Base-by-base conservation (phyloP, 371 early-diverging fungal genomes). In the Mucor circinelloides region DNA sequence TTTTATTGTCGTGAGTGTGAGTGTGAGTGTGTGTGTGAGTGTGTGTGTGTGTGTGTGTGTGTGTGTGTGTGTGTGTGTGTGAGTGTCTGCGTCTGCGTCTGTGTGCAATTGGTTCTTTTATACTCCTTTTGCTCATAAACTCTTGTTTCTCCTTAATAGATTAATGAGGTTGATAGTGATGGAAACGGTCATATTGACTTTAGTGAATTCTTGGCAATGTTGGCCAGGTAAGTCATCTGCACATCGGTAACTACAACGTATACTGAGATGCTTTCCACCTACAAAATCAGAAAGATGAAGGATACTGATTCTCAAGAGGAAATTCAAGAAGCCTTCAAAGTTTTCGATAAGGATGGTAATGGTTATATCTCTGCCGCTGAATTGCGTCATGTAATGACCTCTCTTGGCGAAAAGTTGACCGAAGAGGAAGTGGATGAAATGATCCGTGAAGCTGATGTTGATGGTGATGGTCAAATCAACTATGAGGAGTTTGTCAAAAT, bases 151-250 rank as follows among this genome's bases (percentile, higher is more conserved):
- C 42, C 42, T 42, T 42, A 42, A 30, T 30, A 71, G 73, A 90
- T 98, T 73, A 91, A 91, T 75, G 94, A 95, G 75, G 91, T 94
- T 34, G 97, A 97, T 81, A 88, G 91, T 60, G 93, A 95, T 81
- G 93, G 94, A 67, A 92, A 94, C 77, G 95, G 95, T 60, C 91
- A 83, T 54, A 91, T 97, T 69, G 97, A 96, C 76, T 95, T 95
- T 75, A 81, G 87, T 55, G 96, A 97, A 75, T 96, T 97, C 78
- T 76, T 95, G 69, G 87, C 93, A 38, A 89, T 97, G 92, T 91
- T 95, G 91, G 91, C 94, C 82, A 76, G 77, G 82, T 81, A 30
- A 30, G 30, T 30, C 30, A 30, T 2, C 2, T 30, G 30, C 30
- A 30, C 30, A 30, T 30, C 30, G 6, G 30, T 30, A n/a, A 32